phyloP scores from a whole-genome alignment of 768 basidiomycete genomes.

The Lyophyllum semitale region DNA sequence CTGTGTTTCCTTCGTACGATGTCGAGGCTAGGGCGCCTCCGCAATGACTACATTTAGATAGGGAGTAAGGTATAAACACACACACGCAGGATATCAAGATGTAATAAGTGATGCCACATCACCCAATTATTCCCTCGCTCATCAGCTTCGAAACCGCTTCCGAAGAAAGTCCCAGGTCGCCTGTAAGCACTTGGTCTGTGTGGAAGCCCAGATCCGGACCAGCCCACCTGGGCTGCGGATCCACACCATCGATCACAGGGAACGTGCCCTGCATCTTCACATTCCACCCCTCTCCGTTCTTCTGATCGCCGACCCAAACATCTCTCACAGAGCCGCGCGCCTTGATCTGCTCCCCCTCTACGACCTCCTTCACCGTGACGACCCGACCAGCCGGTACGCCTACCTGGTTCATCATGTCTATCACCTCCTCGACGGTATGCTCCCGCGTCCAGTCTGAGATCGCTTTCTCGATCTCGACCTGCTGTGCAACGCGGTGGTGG shows the following conservation, averaged over 20 bases:
- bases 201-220: slow-evolving; percentile 68
- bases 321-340: slow-evolving; percentile 60
- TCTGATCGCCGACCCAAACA: slow-evolving; percentile 47
- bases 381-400: slow-evolving; percentile 69
- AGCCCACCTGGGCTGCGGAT: slow-evolving; percentile 63
- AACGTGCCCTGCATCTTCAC: slow-evolving; percentile 71
- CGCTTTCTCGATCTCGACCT: slow-evolving; percentile 64
- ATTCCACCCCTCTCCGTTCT: slow-evolving; percentile 47
- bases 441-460: slow-evolving; percentile 61
- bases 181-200: slow-evolving; percentile 49
- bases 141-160: slow-evolving; percentile 40
- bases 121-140: slow-evolving; percentile 45
- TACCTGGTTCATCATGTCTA: slow-evolving; percentile 46
- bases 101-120: neutral
- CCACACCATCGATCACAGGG: slow-evolving; percentile 61
- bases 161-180: slow-evolving; percentile 41
- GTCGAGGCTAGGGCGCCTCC: too few species aligned
- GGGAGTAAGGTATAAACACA: neutral
- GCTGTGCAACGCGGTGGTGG: slow-evolving; percentile 61
- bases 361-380: slow-evolving; percentile 60
- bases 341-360: slow-evolving; percentile 56
- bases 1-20: too few species aligned
- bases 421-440: slow-evolving; percentile 54
- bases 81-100: neutral
- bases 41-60: neutral